These are phyloP conservation scores for Coemansia umbellata DNA, from an alignment of 192 early-diverging fungal genomes.

Conservation along the genomic window DNA sequence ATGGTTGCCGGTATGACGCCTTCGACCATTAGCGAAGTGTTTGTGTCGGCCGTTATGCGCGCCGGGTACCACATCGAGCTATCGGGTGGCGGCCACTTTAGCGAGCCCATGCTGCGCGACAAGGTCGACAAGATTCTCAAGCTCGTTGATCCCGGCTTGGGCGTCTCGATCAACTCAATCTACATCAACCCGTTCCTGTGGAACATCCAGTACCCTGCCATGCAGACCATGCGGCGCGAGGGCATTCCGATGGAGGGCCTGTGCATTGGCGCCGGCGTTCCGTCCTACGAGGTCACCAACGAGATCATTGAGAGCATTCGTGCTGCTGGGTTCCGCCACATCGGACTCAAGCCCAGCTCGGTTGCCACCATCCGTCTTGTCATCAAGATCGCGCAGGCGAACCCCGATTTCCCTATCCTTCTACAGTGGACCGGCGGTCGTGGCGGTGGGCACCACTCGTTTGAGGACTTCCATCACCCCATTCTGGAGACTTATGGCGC, in stretches of 20 bases:
- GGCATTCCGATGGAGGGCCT: conserved; percentile 93
- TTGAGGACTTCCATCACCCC: conserved; percentile 91
- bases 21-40: conserved; percentile 73
- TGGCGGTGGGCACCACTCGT: conserved; percentile 95
- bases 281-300: conserved; percentile 80
- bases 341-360: conserved; percentile 89
- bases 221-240: conserved; percentile 77
- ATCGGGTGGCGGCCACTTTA: conserved; percentile 91
- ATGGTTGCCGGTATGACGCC: conserved; percentile 97
- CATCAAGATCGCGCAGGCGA: conserved; percentile 78
- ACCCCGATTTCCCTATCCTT: conserved; percentile 86
- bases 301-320: conserved; percentile 79
- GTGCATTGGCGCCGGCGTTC: conserved; percentile 88
- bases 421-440: conserved; percentile 97
- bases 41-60: conserved; percentile 84
- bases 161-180: conserved; percentile 83
- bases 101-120: conserved; percentile 69
- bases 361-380: conserved; percentile 84
- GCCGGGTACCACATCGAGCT: conserved; percentile 90
- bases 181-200: conserved; percentile 89
- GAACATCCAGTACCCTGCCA: conserved; percentile 83
- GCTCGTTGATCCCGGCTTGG: conserved; percentile 72
- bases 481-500: conserved; percentile 70
- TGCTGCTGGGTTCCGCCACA: conserved; percentile 76
- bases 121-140: conserved; percentile 81